Base-by-base conservation (phyloP, 1,284 basidiomycete species). In the Chalciporus piperatoides region DNA sequence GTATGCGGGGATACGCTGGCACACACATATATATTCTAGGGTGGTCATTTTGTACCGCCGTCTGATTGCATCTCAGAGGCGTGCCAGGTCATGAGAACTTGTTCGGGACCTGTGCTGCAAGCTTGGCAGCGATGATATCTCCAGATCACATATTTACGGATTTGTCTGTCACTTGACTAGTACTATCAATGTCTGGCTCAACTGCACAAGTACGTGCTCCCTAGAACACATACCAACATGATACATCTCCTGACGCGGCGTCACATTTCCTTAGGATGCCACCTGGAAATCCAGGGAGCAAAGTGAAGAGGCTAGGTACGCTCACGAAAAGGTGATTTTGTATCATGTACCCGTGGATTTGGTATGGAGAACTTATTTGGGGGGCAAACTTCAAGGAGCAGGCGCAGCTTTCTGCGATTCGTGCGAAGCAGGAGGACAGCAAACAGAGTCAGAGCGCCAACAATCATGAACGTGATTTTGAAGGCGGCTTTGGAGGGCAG, bases 401-500 rank as follows among this genome's bases (percentile, higher is more conserved):
- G 27, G 51, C 45, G 15, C 61, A 50, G 15, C 48, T 51, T 10
- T 38, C 58, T 38, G 32, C 48, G n/a, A 48, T 58, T 24, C 44
- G 45, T 41, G 50, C 44, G 17, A 44, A 38, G 33, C 43, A 53
- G 28, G 46, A 51, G 35, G 38, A 52, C 10, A 37, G 17, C 44
- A 23, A 40, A 17, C 27, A 43, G 24, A n/a, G 28, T 11, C n/a
- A 30, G 41, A 25, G n/a, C 15, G 4, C 24, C 43, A 7, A 19
- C 35, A 53, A 24, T 33, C 35, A 27, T 6, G 48, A 54, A n/a
- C 48, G 46, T 21, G 67, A 72, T 52, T 72, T 74, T 41, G 77
- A 78, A 62, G 74, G 71, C 36, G 76, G 76, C 14, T 76, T 68
- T 51, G 75, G 75, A 21, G 76, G 75, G 2, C 74, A 74, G 57